Percentiles rank a stretch among this genome's conserved stretches.
phyloP scores from a whole-genome alignment of 495 filamentous ascomycete genomes.

The Penicillium pulvis region DNA sequence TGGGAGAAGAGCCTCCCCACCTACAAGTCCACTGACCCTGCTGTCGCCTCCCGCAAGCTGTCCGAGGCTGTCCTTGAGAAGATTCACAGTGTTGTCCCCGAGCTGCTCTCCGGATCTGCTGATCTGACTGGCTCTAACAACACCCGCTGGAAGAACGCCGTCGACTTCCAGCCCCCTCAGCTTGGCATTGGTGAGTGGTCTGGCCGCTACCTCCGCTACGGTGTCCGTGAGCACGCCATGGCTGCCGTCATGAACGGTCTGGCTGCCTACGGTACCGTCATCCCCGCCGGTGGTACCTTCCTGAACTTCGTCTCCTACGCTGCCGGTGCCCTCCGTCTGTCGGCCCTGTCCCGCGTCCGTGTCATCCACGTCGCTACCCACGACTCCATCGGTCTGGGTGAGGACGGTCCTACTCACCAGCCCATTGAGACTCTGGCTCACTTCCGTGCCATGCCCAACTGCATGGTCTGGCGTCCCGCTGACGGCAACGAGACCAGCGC shows the following conservation, averaged over 20 bases:
- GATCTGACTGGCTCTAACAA: constrained; percentile 99
- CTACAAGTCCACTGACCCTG: constrained; percentile 85
- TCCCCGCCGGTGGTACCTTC: constrained; percentile 96
- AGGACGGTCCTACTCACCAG: constrained; percentile 98
- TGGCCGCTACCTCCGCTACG: constrained; percentile 95
- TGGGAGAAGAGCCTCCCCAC: constrained; percentile 94
- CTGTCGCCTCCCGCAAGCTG: constrained; percentile 89
- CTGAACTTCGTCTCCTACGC: constrained; percentile 99
- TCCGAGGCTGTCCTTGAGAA: constrained; percentile 92
- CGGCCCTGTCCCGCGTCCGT: constrained; percentile 86
- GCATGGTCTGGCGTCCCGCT: constrained; percentile 99
- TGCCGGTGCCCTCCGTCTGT: constrained; percentile 91
- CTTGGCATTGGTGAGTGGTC: constrained; percentile 81
- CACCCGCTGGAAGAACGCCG: constrained; percentile 94
- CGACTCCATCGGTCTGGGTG: constrained; percentile 98
- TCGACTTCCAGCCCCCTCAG: constrained; percentile 94
- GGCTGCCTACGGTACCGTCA: constrained; percentile 89
- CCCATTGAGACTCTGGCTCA: constrained; percentile 99
- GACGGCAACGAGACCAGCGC: constrained; percentile 98
- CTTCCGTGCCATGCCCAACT: constrained; percentile 98
- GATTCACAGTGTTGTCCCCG: constrained; percentile 80
- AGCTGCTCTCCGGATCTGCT: constrained; percentile 93
- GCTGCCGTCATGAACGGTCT: constrained; percentile 98
- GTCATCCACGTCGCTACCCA: constrained; percentile 97
- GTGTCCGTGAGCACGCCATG: constrained; percentile 98